Base-by-base conservation (phyloP, 2,329 filamentous ascomycete genomes). In the Epichloe amarillans region DNA sequence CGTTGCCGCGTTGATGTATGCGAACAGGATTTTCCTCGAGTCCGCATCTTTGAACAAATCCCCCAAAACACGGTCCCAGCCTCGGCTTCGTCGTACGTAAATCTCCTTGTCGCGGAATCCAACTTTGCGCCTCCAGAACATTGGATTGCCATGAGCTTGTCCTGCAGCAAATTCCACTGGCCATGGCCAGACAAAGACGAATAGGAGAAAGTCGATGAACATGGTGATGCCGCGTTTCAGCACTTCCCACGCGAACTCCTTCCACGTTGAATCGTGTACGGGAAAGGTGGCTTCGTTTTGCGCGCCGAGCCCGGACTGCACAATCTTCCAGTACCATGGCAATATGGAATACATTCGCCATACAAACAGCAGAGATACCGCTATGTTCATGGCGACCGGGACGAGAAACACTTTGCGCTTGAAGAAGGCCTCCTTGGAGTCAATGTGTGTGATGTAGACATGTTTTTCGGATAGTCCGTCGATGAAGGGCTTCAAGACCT, bases 401-500 rank as follows among this genome's bases (percentile, higher is more conserved):
- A 95, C 82, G 46, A 81, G 60, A 68, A 95, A 96, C 60, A 94
- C 84, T 61, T 87, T 85, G 64, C 79, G 79, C 69, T 96, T 96
- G 69, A 90, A 80, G 30, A 75, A 73, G 19, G 69, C 67, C 0
- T 83, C 81, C 54, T 84, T 82, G 53, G 69, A 70, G 72, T 96
- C 90, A 66, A 95, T 73, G 71, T 95, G 89, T 33, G 84, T 76
- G 60, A 96, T 78, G 75, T 96, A 95, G 63, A 95, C 76, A 65
- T 87, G 80, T 51, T 77, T 69, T 51, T 77, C 72, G 52, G 81
- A 76, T 53, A 95, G 81, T 42, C 73, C 76, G 37, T 76, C 69
- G 61, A 86, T 74, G 63, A 95, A 83, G 11, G 82, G 76, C 47
- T 74, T 60, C 50, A 95, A 76, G 35, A 74, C 72, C 46, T 77